Conservation (phyloP, 2,329 filamentous ascomycete species). For the Botryotinia globosa region DNA sequence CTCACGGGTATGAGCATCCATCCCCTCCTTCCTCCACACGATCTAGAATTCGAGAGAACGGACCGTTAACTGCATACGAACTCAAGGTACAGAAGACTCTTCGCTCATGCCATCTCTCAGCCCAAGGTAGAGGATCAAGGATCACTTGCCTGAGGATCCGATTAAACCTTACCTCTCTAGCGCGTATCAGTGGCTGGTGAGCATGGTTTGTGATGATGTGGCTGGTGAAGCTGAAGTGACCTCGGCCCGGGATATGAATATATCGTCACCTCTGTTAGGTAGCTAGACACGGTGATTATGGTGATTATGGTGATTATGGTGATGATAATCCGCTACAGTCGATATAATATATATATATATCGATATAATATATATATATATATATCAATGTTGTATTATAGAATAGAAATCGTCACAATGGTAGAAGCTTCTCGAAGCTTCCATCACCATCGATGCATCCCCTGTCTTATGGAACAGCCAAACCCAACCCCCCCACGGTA, state of each 20-base stretch:
- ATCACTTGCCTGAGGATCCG: not conserved
- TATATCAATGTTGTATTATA: no score
- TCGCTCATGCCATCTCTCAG: not conserved
- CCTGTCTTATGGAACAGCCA: not conserved
- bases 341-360: no score
- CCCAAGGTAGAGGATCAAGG: not conserved
- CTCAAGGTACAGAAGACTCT: not conserved
- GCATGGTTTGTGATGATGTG: not conserved
- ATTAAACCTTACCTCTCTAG: no score
- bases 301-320: no score
- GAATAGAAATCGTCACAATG: no score
- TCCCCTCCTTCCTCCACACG: no score
- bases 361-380: no score
- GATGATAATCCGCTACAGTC: no score
- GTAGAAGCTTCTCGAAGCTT: conserved; percentile 9
- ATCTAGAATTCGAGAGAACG: no score
- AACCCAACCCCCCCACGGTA: not conserved
- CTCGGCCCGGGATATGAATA: no score
- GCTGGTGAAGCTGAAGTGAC: not conserved
- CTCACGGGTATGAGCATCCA: no score
- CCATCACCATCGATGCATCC: not conserved
- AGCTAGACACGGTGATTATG: no score
- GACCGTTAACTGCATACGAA: not conserved
- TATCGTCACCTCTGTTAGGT: not conserved
- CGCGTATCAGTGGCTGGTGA: not conserved